phyloP scores from a whole-genome alignment of 306 rosid species.

The Vigna mungo region DNA sequence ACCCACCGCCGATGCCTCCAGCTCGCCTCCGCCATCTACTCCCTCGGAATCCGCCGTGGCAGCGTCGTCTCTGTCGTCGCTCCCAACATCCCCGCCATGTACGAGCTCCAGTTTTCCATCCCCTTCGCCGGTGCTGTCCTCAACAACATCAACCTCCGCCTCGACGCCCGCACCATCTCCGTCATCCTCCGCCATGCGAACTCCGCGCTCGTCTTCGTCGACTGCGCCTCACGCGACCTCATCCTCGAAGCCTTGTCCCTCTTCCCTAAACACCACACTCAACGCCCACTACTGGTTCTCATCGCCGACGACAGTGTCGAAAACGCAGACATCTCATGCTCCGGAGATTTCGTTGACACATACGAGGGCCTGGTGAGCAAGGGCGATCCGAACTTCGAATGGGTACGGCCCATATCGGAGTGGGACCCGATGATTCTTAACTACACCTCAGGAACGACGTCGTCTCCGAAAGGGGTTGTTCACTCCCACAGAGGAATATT shows the following conservation, averaged over 20 bases:
- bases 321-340: background rate
- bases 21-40: conserved; percentile 60
- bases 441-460: conserved; percentile 78
- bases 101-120: conserved; percentile 81
- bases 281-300: conserved; percentile 54
- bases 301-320: conserved; percentile 43
- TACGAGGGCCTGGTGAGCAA: conserved; percentile 52
- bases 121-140: conserved; percentile 78
- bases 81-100: conserved; percentile 79
- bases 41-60: conserved; percentile 58
- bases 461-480: conserved; percentile 76
- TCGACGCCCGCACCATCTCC: conserved; percentile 64
- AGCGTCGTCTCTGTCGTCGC: conserved; percentile 69
- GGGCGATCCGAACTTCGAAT: conserved; percentile 55
- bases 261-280: conserved; percentile 7
- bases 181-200: conserved; percentile 62
- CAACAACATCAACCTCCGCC: conserved; percentile 74
- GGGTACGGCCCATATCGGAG: conserved; percentile 57
- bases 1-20: conserved; percentile 64
- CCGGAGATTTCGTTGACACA: conserved; percentile 29
- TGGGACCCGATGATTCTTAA: conserved; percentile 68
- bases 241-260: conserved; percentile 51
- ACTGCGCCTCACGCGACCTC: conserved; percentile 45
- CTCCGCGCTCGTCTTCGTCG: conserved; percentile 68
- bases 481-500: conserved; percentile 65